Base-by-base conservation (phyloP, 2,329 filamentous ascomycete genomes). In the Raffaelea arxii region DNA sequence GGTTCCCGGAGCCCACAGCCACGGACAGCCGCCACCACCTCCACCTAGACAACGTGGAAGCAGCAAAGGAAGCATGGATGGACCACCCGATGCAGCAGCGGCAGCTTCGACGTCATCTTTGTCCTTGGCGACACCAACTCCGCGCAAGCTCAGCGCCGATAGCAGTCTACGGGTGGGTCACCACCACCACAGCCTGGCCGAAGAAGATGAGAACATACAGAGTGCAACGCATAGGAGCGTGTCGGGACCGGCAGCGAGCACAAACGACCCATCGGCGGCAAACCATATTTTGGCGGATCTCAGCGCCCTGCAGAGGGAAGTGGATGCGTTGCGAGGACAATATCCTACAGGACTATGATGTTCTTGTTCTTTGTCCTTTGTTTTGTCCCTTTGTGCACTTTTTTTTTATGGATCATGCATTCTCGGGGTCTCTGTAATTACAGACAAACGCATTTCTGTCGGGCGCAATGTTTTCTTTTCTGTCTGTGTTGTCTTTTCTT, bases 271-370 rank as follows among this genome's bases (percentile, higher is more conserved):
- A 18, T 50, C 65, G 10, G 63, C 65, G 44, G 64, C 67, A 1
- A 62, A 63, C 37, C 77, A 85, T 57, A 86, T 90, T 49, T 62
- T 91, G 53, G 83, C 83, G 1, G 84, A 90, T 59, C 63, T 91
- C 46, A 75, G 78, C 41, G 79, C 80, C 21, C 63, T 91, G 51
- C 84, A 87, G 63, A 75, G 75, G 58, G 86, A 91, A 58, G 84
- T 91, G 35, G 84, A 91, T 63, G 83, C 77, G 4, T 57, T 84
- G 39, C 67, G 75, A 55, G 70, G 65, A 7, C 50, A 50, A 42
- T 52, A 46, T 21, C 19, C 4, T n/a, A 42, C 11, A 25, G 6
- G 32, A 25, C 4, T 38, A 21, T 21, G 5, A 25, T n/a, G n/a
- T n/a, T n/a, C n/a, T n/a, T n/a, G n/a, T n/a, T n/a, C n/a, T n/a